Evolutionary conservation across 2,329 filamentous ascomycete species (phyloP), one percentile per base, ranked within the genome.

Genomic region (Epichloe gansuensis): DNA sequence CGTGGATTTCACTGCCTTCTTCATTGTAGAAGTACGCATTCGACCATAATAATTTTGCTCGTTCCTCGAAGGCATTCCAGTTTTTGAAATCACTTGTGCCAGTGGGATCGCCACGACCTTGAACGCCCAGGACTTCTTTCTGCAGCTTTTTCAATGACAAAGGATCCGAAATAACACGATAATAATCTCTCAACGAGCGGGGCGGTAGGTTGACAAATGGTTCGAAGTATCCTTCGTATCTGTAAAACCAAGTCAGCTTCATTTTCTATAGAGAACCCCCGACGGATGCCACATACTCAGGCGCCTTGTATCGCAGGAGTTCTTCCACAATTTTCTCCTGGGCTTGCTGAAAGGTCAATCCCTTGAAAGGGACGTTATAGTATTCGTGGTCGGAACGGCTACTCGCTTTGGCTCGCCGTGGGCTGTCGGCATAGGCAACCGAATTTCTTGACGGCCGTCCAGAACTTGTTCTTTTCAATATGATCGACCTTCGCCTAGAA

Each of bases 11-110:
- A 61, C 90, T 95, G 4, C 85, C 87, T 63, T 95, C 89, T 66
- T 95, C 88, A 59, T 96, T 96, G 72, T 91, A 96, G 54, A 84
- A 84, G 61, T 82, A 85, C 0, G 89, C 89, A 66, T 96, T 96
- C 47, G 77, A 78, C 90, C 90, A 96, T 43, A 96, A 82, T 50
- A 87, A 76, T 60, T 82, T 86, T 12, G 87, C 76, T 61, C 87
- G 86, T 51, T 89, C 82, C 64, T 89, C 88, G 58, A 95, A 88
- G 1, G 82, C 77, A 52, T 82, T 77, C 90, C 90, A 96, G 49
- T 74, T 85, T 65, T 88, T 90, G 68, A 89, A 88, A 47, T 89
- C 82, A 47, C 74, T 81, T 4, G 75, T 61, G 1, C 77, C 77
- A 0, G 84, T 84, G 6, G 80, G 74, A 27, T 81, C 78, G 42